phyloP scores from a whole-genome alignment of 1,284 basidiomycete species.

The Apiotrichum porosum region DNA sequence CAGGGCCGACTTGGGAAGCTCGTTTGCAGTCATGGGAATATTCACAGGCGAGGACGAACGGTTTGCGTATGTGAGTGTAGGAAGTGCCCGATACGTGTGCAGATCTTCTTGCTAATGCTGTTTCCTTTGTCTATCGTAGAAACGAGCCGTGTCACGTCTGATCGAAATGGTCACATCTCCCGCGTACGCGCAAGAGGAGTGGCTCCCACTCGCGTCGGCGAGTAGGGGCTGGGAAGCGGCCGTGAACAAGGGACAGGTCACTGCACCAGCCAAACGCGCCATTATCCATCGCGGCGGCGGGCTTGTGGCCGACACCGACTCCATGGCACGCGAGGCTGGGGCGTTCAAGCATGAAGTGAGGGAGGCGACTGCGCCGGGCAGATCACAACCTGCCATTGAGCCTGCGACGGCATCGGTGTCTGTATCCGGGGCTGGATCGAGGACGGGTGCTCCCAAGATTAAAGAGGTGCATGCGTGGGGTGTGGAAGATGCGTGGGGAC shows the following conservation, averaged over 20 bases:
- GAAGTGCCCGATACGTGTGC: neutral
- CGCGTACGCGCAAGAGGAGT: conserved; percentile 51
- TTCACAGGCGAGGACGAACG: conserved; percentile 67
- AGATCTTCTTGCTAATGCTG: neutral
- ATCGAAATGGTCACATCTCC: conserved; percentile 60
- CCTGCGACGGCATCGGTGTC: conserved; percentile 32
- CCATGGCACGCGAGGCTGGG: conserved; percentile 1
- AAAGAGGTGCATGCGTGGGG: conserved; percentile 46
- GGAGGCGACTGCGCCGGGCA: neutral
- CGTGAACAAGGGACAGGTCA: neutral
- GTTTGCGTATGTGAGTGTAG: conserved; percentile 58
- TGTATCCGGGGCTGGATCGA: conserved; percentile 7
- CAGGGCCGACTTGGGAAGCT: conserved; percentile 45
- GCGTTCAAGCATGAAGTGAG: neutral
- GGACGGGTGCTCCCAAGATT: conserved; percentile 31
- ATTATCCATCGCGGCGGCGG: neutral
- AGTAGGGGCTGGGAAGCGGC: conserved; percentile 49
- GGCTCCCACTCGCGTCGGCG: conserved; percentile 34
- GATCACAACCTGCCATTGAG: too few species aligned
- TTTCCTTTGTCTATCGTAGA: too few species aligned
- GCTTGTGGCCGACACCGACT: neutral
- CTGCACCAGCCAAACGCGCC: neutral
- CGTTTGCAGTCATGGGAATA: conserved; percentile 54
- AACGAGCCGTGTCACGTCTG: conserved; percentile 61
- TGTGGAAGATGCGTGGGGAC: conserved; percentile 50